These are phyloP conservation scores for Albizia julibrissin DNA, from an alignment of 306 rosid genomes.

Conservation along the genomic window DNA sequence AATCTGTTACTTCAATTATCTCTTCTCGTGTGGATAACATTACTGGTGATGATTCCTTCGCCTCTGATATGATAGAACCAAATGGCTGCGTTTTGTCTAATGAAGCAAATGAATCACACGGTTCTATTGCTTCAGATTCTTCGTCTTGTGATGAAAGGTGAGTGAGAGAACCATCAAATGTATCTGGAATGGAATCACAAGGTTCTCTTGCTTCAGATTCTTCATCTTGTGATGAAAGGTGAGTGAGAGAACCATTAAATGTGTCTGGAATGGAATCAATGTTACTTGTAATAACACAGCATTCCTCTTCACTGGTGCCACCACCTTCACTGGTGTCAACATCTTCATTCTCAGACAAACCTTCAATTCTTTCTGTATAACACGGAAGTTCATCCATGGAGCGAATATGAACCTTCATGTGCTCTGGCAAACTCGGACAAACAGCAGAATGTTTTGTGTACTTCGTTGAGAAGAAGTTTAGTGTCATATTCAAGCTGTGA, in stretches of 20 bases:
- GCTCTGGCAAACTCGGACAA: slow-evolving; percentile 74
- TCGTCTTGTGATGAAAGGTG: slow-evolving; percentile 23
- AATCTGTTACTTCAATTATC: slow-evolving; percentile 25
- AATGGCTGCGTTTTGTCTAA: slow-evolving; percentile 28
- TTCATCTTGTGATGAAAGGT: slow-evolving; percentile 22
- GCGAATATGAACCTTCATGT: slow-evolving; percentile 65
- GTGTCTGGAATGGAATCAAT: slow-evolving; percentile 33
- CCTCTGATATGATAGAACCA: slow-evolving; percentile 29
- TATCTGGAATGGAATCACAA: slow-evolving; percentile 29
- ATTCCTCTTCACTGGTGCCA: slow-evolving; percentile 42
- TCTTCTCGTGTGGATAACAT: slow-evolving; percentile 27
- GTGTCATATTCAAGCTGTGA: slow-evolving; percentile 75
- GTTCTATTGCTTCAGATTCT: slow-evolving; percentile 40
- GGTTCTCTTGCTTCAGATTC: slow-evolving; percentile 41
- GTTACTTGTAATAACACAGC: slow-evolving; percentile 28
- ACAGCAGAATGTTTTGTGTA: slow-evolving; percentile 72
- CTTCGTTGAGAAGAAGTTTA: slow-evolving; percentile 85
- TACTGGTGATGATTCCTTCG: slow-evolving; percentile 28
- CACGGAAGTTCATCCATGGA: slow-evolving; percentile 85
- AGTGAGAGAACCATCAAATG: slow-evolving; percentile 30
- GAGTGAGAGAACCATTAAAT: slow-evolving; percentile 30
- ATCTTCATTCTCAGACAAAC: slow-evolving; percentile 53
- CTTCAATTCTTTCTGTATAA: slow-evolving; percentile 50
- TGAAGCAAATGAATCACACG: slow-evolving; percentile 15
- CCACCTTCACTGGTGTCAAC: slow-evolving; percentile 46